Conservation (phyloP, 371 early-diverging fungal species). For the Mucor plumbeus region DNA sequence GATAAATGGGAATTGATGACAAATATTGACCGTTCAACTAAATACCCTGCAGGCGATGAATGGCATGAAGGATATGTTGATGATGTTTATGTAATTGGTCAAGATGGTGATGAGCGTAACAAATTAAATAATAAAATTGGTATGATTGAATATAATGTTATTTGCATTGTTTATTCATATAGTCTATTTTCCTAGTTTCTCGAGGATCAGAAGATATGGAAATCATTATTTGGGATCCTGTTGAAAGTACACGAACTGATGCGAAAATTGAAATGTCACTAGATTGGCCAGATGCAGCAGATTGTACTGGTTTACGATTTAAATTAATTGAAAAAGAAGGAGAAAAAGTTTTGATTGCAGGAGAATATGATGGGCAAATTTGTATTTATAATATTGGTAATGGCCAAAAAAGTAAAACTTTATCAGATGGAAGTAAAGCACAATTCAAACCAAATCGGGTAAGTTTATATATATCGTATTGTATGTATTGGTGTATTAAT, state of each 20-base stretch:
- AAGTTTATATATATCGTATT: neutral
- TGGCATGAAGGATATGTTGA: slow-evolving; percentile 69
- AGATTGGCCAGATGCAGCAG: slow-evolving; percentile 48
- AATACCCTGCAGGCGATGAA: slow-evolving; percentile 58
- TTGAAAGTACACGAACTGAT: slow-evolving; percentile 40
- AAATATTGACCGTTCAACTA: slow-evolving; percentile 21
- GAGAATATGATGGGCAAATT: slow-evolving; percentile 51
- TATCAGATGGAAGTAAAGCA: slow-evolving; percentile 43
- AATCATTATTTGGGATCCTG: slow-evolving; percentile 44
- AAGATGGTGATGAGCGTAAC: slow-evolving; percentile 21
- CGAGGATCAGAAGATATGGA: slow-evolving; percentile 49
- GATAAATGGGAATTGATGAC: neutral
- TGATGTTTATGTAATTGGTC: slow-evolving; percentile 50
- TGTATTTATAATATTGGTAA: slow-evolving; percentile 46
- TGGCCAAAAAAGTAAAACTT: slow-evolving; percentile 32
- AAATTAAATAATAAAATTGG: slow-evolving; percentile 24
- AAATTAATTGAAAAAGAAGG: slow-evolving; percentile 42
- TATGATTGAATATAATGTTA: slow-evolving; percentile 3
- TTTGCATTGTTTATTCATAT: neutral
- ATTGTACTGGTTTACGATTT: slow-evolving; percentile 35
- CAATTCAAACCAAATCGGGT: slow-evolving; percentile 35
- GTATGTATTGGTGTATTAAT: no score
- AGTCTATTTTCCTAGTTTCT: slow-evolving; percentile 29
- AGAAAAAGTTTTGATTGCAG: slow-evolving; percentile 42
- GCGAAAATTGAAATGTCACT: slow-evolving; percentile 41